Conservation (phyloP, 345 rosid species). For the Luvunga scandens region DNA sequence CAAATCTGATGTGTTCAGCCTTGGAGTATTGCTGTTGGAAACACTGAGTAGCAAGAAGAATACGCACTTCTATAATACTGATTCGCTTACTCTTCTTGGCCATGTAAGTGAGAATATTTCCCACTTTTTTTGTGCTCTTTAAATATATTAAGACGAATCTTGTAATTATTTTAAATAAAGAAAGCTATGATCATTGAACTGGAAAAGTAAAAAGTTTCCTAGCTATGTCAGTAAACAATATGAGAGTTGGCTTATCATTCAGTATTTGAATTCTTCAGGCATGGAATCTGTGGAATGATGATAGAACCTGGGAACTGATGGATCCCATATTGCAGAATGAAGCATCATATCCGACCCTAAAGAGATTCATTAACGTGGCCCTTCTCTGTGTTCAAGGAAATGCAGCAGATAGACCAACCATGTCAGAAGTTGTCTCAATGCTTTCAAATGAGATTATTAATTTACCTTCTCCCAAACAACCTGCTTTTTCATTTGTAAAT, state of each 20-base stretch:
- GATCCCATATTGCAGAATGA: too few species aligned
- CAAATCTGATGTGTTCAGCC: conserved; percentile 7
- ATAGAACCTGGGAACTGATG: too few species aligned
- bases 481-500: too few species aligned
- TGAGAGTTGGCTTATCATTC: background rate
- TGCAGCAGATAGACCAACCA: conserved; percentile 29
- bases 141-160: background rate
- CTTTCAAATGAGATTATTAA: conserved; percentile 10
- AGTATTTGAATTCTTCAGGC: too few species aligned
- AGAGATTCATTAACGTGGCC: background rate
- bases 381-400: conserved; percentile 22
- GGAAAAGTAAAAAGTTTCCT: too few species aligned
- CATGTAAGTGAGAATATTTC: conserved; percentile 7
- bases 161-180: too few species aligned
- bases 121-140: background rate
- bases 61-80: conserved; percentile 6
- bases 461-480: too few species aligned
- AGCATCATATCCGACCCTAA: too few species aligned
- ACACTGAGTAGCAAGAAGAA: conserved; percentile 8
- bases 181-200: background rate
- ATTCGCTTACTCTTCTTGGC: conserved; percentile 12
- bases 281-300: too few species aligned
- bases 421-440: conserved; percentile 23
- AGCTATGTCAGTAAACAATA: too few species aligned
- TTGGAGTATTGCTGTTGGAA: conserved; percentile 5